A percentile compares a stretch with the other conserved stretches of the same genome.
Evolutionary conservation across 495 filamentous ascomycete genomes (phyloP).

Genomic region (Hypoxylon perforatum): DNA sequence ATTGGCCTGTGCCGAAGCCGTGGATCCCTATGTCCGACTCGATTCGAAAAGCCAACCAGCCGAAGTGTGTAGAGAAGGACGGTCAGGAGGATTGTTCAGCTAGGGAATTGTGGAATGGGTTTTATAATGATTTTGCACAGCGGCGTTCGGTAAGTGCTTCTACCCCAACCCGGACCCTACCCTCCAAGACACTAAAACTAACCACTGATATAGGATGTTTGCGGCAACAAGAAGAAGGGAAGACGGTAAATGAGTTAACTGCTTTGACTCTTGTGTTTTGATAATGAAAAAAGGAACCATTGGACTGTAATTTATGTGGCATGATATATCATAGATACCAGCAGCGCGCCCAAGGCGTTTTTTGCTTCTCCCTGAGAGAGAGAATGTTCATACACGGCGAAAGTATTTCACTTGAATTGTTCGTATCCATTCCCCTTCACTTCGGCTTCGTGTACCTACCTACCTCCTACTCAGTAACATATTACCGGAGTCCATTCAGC

Average conservation of each 20-base stretch:
- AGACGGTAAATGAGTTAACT: slow-evolving; percentile 21
- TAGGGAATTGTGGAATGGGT: slow-evolving; percentile 73
- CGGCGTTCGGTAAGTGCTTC: slow-evolving; percentile 65
- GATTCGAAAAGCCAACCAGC: slow-evolving; percentile 66
- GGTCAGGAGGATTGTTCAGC: slow-evolving; percentile 66
- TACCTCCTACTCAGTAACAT: no score
- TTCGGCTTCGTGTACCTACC: no score
- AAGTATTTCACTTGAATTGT: background rate
- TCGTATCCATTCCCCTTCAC: background rate
- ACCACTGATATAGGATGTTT: slow-evolving; percentile 36
- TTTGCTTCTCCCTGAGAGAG: slow-evolving; percentile 5
- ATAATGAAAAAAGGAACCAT: slow-evolving; percentile 21
- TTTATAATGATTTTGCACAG: slow-evolving; percentile 75
- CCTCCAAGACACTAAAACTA: slow-evolving; percentile 16
- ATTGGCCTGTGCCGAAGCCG: slow-evolving; percentile 84
- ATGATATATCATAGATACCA: slow-evolving; percentile 43
- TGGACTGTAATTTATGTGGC: slow-evolving; percentile 39
- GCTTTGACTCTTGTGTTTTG: slow-evolving; percentile 8
- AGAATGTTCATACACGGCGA: slow-evolving; percentile 19
- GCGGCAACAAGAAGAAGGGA: slow-evolving; percentile 31
- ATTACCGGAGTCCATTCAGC: no score
- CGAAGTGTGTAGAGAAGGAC: slow-evolving; percentile 59
- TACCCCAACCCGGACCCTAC: background rate
- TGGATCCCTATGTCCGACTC: slow-evolving; percentile 73
- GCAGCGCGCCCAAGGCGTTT: slow-evolving; percentile 19